phyloP scores from a whole-genome alignment of 176 grass and related monocot genomes.

The Avena sativa region DNA sequence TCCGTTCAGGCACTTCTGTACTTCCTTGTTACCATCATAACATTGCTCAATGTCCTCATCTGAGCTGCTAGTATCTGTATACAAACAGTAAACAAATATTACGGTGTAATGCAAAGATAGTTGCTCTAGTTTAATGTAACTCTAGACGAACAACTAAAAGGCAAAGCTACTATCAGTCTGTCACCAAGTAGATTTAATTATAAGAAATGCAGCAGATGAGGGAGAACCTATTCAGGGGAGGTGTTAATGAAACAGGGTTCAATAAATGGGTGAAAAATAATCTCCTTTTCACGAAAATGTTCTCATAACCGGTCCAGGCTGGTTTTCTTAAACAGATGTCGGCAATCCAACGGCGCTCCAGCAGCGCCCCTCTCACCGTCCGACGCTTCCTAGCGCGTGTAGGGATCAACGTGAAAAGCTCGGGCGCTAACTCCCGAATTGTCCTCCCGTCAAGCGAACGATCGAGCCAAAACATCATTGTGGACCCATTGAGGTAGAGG shows the following conservation, averaged over 20 bases:
- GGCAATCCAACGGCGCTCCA: too few relatives aligned
- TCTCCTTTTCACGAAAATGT: neutral
- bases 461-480: too few relatives aligned
- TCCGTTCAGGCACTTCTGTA: constrained; percentile 30
- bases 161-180: neutral
- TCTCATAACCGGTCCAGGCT: neutral
- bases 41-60: constrained; percentile 32
- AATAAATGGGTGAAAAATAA: neutral
- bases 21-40: constrained; percentile 19
- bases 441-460: too few relatives aligned
- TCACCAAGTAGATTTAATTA: neutral
- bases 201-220: neutral
- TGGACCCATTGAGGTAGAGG: too few relatives aligned
- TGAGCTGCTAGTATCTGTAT: constrained; percentile 45
- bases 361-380: too few relatives aligned
- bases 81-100: neutral
- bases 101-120: neutral
- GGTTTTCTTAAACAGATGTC: neutral
- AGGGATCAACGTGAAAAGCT: too few relatives aligned
- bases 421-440: too few relatives aligned
- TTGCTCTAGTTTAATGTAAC: neutral
- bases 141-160: neutral
- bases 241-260: neutral
- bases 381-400: too few relatives aligned
- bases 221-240: neutral